Conservation (phyloP, 768 basidiomycete genomes). For the Roridomyces roridus region DNA sequence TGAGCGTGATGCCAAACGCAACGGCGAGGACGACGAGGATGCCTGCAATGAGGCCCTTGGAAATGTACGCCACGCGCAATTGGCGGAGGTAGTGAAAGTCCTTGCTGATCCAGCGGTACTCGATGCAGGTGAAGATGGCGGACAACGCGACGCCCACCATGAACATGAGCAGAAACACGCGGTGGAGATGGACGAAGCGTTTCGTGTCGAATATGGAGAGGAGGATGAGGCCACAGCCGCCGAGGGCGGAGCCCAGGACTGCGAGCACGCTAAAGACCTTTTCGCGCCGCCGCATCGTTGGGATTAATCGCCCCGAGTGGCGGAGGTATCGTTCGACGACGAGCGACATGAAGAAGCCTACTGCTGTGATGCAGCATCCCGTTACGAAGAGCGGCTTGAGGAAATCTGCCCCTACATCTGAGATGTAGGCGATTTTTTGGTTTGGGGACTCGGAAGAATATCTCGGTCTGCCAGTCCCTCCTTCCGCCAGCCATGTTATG, state of each 20-base stretch:
- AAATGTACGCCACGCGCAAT: constrained; percentile 60
- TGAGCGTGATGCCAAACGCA: constrained; percentile 62
- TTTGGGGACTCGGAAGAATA: constrained; percentile 59
- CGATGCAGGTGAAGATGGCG: constrained; percentile 75
- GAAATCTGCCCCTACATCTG: constrained; percentile 75
- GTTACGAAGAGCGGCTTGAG: constrained; percentile 80
- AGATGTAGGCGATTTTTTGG: constrained; percentile 76
- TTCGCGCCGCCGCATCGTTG: constrained; percentile 64
- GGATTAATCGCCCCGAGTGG: constrained; percentile 67
- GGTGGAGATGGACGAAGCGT: constrained; percentile 56
- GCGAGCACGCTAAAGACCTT: constrained; percentile 60
- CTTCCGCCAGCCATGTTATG: constrained; percentile 66
- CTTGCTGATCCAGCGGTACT: constrained; percentile 73
- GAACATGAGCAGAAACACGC: constrained; percentile 72
- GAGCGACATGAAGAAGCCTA: constrained; percentile 66
- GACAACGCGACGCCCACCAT: constrained; percentile 74
- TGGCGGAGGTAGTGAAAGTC: constrained; percentile 52
- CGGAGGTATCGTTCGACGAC: constrained; percentile 66
- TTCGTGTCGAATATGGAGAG: constrained; percentile 77
- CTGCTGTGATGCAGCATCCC: constrained; percentile 64
- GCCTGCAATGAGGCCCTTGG: constrained; percentile 65
- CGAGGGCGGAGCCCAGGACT: constrained; percentile 64
- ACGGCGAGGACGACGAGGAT: constrained; percentile 70
- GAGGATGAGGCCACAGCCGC: constrained; percentile 68
- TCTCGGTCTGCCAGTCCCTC: constrained; percentile 57